phyloP scores from a whole-genome alignment of 306 rosid species.

The Alnus rubra region DNA sequence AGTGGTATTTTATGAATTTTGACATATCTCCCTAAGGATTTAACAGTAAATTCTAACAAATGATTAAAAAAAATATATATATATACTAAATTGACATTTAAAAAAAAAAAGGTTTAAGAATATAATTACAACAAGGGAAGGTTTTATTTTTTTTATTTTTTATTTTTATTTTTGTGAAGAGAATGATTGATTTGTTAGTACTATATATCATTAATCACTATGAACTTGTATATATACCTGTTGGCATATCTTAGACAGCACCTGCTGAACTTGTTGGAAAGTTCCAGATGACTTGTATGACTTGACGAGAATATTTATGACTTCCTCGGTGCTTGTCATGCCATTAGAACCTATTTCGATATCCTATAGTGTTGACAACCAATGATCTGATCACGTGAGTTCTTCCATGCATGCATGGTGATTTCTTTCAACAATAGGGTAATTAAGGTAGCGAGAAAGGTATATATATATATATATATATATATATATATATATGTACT shows the following conservation, averaged over 20 bases:
- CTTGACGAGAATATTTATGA: constrained; percentile 27
- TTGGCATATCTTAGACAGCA: constrained; percentile 26
- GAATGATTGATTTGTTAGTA: no score
- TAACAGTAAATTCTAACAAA: no score
- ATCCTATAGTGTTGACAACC: constrained; percentile 15
- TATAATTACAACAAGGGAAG: no score
- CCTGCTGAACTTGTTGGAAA: constrained; percentile 19
- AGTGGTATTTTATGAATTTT: no score
- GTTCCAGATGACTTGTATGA: constrained; percentile 31
- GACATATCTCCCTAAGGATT: no score
- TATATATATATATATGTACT: not conserved
- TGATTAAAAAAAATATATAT: no score
- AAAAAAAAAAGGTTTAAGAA: no score
- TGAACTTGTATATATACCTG: constrained; percentile 6
- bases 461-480: no score
- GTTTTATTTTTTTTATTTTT: no score
- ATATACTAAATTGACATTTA: no score
- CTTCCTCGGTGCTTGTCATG: constrained; percentile 34
- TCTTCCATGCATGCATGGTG: not conserved
- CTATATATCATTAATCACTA: no score
- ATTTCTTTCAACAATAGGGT: not conserved
- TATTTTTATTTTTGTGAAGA: no score
- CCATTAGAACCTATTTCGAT: not conserved
- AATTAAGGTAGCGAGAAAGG: not conserved
- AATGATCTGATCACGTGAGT: not conserved